Base-by-base conservation (phyloP, 306 rosid species). In the Cucumis hystrix region DNA sequence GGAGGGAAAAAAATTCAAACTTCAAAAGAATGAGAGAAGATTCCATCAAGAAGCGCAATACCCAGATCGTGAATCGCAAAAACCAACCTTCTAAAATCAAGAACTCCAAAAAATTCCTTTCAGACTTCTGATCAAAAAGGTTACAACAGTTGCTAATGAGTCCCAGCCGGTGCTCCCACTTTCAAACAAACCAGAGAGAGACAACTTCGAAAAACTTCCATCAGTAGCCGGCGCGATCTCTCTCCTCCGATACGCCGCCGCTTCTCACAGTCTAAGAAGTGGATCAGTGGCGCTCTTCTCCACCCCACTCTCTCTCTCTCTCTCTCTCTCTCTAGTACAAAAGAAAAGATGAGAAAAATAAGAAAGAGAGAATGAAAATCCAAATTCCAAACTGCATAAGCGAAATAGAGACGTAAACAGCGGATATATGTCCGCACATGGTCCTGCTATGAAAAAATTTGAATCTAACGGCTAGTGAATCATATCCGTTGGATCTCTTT, bases 381-480 rank as follows among this genome's bases (percentile, higher is more conserved):
- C 65, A 55, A 74, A 76, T 33, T 28, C 52, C 76, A 52, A 77
- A 74, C 59, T 62, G 78, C 55, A 41, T 54, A 43, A 18, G 77
- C 66, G 85, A 83, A 65, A 67, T 80, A 30, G 76, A 71, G 72
- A 60, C 78, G 76, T 70, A 78, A 83, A 78, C 81, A 78, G 84
- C 86, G 88, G 81, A 83, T 85, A 80, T 78, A 80, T 85, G 86
- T 85, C 82, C 39, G 82, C 77, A 83, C 74, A 74, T 67, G 79
- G 77, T 54, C 79, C 56, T 69, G 82, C 65, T 30, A 64, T n/a
- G 4, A 52, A 37, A 28, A 74, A 35, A 65, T 85, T 85, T 75
- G 61, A 83, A 85, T 73, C 63, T 20, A 85, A 85, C 88, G 88
- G 86, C 88, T 85, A 85, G 79, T 80, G 39, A 85, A 75, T 40